Percentiles rank a stretch among this genome's conserved stretches.
Conservation (phyloP, 2,329 filamentous ascomycete genomes). For the Beauveria asiatica region DNA sequence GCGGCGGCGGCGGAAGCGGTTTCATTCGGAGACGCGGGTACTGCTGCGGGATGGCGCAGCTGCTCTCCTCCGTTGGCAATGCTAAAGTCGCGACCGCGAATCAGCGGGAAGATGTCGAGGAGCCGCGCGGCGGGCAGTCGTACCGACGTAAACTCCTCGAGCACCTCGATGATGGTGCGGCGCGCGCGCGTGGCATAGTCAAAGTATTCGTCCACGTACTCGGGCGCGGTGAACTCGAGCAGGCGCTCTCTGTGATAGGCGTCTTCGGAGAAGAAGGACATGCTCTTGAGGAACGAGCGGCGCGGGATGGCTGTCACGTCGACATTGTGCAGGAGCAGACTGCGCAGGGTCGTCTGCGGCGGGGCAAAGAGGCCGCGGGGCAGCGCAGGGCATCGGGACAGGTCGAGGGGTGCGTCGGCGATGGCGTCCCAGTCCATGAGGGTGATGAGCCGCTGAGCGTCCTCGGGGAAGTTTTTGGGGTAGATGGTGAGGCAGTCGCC, state of each 20-base stretch:
- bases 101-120: slow-evolving; percentile 65
- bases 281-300: slow-evolving; percentile 72
- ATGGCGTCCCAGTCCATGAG: slow-evolving; percentile 70
- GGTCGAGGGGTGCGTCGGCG: slow-evolving; percentile 60
- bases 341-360: slow-evolving; percentile 53
- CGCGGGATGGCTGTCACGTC: slow-evolving; percentile 87
- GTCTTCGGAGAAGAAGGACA: slow-evolving; percentile 68
- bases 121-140: slow-evolving; percentile 69
- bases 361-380: slow-evolving; percentile 28
- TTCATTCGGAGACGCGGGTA: neutral
- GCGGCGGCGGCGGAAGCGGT: neutral
- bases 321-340: slow-evolving; percentile 71
- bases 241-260: slow-evolving; percentile 70
- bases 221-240: slow-evolving; percentile 70
- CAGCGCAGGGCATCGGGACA: slow-evolving; percentile 30
- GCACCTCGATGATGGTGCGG: slow-evolving; percentile 82
- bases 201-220: slow-evolving; percentile 83
- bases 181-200: slow-evolving; percentile 90
- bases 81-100: slow-evolving; percentile 89
- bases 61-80: slow-evolving; percentile 64
- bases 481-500: slow-evolving; percentile 76
- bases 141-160: slow-evolving; percentile 82
- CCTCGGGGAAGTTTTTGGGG: slow-evolving; percentile 76
- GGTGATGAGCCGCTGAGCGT: slow-evolving; percentile 70
- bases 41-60: slow-evolving; percentile 18